Conservation (phyloP, 1,284 basidiomycete genomes). For the Malassezia cuniculi region DNA sequence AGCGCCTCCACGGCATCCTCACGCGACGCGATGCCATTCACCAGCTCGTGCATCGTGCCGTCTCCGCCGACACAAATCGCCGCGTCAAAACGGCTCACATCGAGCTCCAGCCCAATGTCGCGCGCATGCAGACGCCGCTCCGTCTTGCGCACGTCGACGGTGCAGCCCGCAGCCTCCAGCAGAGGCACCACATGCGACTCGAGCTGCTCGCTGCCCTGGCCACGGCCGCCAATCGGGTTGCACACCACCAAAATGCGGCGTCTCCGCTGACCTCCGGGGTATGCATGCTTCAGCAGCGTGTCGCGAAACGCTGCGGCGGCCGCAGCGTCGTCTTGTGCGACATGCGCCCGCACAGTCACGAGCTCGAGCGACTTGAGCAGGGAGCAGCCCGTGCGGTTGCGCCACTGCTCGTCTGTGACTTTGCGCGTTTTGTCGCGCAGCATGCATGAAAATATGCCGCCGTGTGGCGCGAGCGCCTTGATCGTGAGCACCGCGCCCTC, state of each 20-base stretch:
- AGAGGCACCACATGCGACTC: conserved; percentile 63
- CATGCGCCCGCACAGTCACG: conserved; percentile 10
- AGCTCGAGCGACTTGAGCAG: conserved; percentile 20
- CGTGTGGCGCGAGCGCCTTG: conserved; percentile 1
- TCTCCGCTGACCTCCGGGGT: conserved; percentile 16
- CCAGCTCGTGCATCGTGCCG: conserved; percentile 74
- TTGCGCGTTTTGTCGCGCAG: background rate
- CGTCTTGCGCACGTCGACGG: conserved; percentile 53
- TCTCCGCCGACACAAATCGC: conserved; percentile 78
- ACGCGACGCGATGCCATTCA: conserved; percentile 76
- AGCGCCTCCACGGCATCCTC: conserved; percentile 60
- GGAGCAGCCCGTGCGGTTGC: background rate
- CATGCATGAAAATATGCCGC: no score
- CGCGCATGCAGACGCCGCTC: conserved; percentile 55
- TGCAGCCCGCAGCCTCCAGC: conserved; percentile 62
- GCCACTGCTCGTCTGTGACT: conserved; percentile 4
- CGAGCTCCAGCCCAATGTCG: conserved; percentile 56
- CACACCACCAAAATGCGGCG: conserved; percentile 53
- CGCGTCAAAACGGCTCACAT: conserved; percentile 54
- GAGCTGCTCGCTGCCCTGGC: conserved; percentile 57
- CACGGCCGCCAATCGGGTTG: conserved; percentile 78
- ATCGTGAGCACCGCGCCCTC: background rate
- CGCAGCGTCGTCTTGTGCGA: conserved; percentile 13
- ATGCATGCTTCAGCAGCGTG: conserved; percentile 20
- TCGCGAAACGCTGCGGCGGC: conserved; percentile 18